phyloP scores from a whole-genome alignment of 164 flowering plant genomes.

The Cinnamomum micranthum region DNA sequence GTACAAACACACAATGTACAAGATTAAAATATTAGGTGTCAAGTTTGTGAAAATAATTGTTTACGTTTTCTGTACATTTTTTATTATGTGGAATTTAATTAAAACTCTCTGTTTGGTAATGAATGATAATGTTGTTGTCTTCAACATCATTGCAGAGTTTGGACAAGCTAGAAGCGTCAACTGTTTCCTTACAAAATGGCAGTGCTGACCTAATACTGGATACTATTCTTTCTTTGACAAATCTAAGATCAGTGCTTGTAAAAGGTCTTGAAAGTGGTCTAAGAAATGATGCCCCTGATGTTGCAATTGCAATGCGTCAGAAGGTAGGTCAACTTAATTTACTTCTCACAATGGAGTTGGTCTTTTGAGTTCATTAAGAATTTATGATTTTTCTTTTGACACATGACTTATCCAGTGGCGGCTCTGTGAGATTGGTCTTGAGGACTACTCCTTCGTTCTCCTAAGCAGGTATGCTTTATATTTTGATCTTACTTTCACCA shows the following conservation, averaged over 20 bases:
- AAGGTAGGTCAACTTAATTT: constrained; percentile 39
- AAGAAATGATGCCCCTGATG: constrained; percentile 92
- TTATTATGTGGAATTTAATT: background rate
- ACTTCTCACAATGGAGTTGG: background rate
- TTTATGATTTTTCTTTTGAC: background rate
- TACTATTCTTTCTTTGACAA: constrained; percentile 54
- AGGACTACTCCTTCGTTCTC: constrained; percentile 88
- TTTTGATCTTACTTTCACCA: background rate
- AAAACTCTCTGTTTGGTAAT: background rate
- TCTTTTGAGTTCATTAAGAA: background rate
- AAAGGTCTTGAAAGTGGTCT: constrained; percentile 96
- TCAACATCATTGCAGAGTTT: constrained; percentile 40
- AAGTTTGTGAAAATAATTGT: no score
- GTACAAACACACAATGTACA: no score
- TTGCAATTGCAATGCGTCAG: constrained; percentile 97
- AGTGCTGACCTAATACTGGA: constrained; percentile 37
- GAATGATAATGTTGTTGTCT: background rate
- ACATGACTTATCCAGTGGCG: constrained; percentile 71
- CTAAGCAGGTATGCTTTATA: constrained; percentile 66
- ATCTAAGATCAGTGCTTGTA: constrained; percentile 49
- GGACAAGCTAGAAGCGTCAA: constrained; percentile 50
- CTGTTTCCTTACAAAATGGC: constrained; percentile 23
- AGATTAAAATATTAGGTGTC: no score
- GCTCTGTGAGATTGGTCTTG: constrained; percentile 95
- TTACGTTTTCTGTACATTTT: no score